A percentile compares a stretch with the other conserved stretches of the same genome.
These are phyloP conservation scores for Anthracocystis panici-leucophaei DNA, from an alignment of 1,284 basidiomycete genomes.

Conservation along the genomic window DNA sequence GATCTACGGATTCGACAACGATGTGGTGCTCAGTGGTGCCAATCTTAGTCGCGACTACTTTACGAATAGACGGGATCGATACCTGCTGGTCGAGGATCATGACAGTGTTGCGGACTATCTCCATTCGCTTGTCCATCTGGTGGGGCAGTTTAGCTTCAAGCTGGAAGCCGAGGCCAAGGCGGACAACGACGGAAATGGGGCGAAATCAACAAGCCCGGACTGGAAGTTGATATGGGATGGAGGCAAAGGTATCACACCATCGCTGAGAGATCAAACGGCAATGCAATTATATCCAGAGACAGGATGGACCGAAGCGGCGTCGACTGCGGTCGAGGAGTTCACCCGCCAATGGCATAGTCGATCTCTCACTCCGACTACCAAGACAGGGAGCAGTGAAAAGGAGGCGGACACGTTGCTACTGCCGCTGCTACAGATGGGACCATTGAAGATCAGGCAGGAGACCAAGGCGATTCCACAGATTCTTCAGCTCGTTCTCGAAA, in stretches of 20 bases:
- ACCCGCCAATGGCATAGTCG: conserved; percentile 47
- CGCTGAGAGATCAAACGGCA: neutral
- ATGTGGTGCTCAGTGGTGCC: conserved; percentile 93
- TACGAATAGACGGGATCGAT: conserved; percentile 92
- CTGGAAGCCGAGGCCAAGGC: conserved; percentile 29
- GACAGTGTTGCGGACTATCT: conserved; percentile 83
- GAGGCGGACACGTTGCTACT: conserved; percentile 57
- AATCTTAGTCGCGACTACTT: conserved; percentile 96
- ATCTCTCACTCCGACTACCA: neutral
- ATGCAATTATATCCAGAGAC: conserved; percentile 21
- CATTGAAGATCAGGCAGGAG: conserved; percentile 69
- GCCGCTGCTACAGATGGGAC: conserved; percentile 71
- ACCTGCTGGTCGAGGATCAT: conserved; percentile 80
- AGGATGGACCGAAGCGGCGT: conserved; percentile 41
- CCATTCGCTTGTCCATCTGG: conserved; percentile 79
- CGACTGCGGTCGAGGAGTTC: conserved; percentile 38
- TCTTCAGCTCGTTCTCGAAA: conserved; percentile 19
- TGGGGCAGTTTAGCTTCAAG: conserved; percentile 80
- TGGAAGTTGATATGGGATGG: conserved; percentile 62
- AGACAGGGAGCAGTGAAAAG: neutral
- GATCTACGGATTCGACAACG: conserved; percentile 91
- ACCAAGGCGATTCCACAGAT: conserved; percentile 63
- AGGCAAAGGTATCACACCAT: conserved; percentile 26
- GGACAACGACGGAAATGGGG: neutral
- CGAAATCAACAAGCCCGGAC: conserved; percentile 6